Conservation (phyloP, 2,329 filamentous ascomycete genomes). For the Epichloe bromicola region DNA sequence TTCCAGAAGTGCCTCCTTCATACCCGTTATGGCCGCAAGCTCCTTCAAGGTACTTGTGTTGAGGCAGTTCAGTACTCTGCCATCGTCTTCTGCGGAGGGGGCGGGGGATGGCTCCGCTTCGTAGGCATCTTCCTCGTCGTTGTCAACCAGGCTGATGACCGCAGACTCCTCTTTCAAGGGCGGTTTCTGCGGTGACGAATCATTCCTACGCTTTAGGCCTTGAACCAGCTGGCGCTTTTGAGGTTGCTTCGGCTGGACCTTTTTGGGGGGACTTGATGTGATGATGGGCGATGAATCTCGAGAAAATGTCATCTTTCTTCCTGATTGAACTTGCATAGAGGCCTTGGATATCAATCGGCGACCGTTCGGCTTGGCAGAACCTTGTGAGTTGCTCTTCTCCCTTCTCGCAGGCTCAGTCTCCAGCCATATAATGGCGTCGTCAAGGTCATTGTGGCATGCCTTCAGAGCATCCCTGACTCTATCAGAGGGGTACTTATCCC, state of each 20-base stretch:
- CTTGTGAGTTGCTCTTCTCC: not conserved
- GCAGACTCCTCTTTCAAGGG: slow-evolving; percentile 19
- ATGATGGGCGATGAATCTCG: slow-evolving; percentile 9
- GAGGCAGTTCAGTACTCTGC: slow-evolving; percentile 60
- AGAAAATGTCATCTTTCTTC: slow-evolving; percentile 6
- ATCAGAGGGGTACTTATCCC: slow-evolving; percentile 16
- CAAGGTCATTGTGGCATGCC: slow-evolving; percentile 20
- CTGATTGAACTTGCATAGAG: slow-evolving; percentile 11
- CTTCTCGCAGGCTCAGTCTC: slow-evolving; percentile 7
- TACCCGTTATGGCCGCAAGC: slow-evolving; percentile 68
- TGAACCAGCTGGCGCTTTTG: slow-evolving; percentile 23
- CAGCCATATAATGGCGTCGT: slow-evolving; percentile 22
- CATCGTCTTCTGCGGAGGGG: slow-evolving; percentile 19
- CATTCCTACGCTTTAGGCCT: slow-evolving; percentile 18
- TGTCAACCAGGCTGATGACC: slow-evolving; percentile 23
- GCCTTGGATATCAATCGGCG: slow-evolving; percentile 21
- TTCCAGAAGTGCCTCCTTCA: slow-evolving; percentile 55
- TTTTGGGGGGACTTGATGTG: slow-evolving; percentile 18
- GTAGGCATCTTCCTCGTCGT: slow-evolving; percentile 29
- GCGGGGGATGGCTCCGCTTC: slow-evolving; percentile 22
- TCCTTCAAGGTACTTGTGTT: slow-evolving; percentile 66
- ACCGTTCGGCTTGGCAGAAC: slow-evolving; percentile 10
- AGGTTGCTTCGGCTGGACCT: slow-evolving; percentile 9
- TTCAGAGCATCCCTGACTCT: slow-evolving; percentile 21
- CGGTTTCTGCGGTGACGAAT: slow-evolving; percentile 12